Evolutionary conservation across 352 stramenopile genomes (phyloP).

Genomic region (Lagenidium giganteum): DNA sequence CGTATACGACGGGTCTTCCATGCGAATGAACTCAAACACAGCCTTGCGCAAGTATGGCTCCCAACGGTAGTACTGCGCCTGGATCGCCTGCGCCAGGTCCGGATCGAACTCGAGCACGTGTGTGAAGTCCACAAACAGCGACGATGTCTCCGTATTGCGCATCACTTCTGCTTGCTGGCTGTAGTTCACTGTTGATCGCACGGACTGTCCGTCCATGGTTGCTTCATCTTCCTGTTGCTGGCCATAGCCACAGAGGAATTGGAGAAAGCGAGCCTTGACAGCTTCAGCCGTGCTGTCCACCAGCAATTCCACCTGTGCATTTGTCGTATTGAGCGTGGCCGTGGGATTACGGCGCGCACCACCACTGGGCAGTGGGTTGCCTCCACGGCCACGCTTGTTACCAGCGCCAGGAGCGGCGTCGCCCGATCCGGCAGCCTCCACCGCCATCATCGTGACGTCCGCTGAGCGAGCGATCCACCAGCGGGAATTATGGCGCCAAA

Average conservation of each 20-base stretch:
- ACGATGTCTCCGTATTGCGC: constrained; percentile 83
- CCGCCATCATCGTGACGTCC: no score
- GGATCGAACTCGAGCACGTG: constrained; percentile 80
- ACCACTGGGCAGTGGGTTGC: constrained; percentile 11
- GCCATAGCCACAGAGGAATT: constrained; percentile 77
- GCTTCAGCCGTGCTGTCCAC: constrained; percentile 74
- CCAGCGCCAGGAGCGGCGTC: constrained; percentile 10
- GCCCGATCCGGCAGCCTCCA: constrained; percentile 2
- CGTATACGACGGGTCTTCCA: constrained; percentile 71
- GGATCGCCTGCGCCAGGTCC: constrained; percentile 76
- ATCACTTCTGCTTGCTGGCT: constrained; percentile 83
- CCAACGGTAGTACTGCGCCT: constrained; percentile 84
- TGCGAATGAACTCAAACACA: constrained; percentile 77
- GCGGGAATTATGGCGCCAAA: no score
- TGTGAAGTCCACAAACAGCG: constrained; percentile 84
- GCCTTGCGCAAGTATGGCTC: constrained; percentile 65
- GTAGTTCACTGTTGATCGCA: constrained; percentile 55
- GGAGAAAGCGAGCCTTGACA: constrained; percentile 79
- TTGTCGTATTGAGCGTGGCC: constrained; percentile 29
- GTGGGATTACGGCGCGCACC: no score
- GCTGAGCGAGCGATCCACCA: no score
- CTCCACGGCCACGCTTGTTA: constrained; percentile 35
- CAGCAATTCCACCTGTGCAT: constrained; percentile 43
- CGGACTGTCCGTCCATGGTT: constrained; percentile 4
- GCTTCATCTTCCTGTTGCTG: constrained; percentile 25